Conservation (phyloP, 768 basidiomycete species). For the Sistotremastrum niveocremeum region DNA sequence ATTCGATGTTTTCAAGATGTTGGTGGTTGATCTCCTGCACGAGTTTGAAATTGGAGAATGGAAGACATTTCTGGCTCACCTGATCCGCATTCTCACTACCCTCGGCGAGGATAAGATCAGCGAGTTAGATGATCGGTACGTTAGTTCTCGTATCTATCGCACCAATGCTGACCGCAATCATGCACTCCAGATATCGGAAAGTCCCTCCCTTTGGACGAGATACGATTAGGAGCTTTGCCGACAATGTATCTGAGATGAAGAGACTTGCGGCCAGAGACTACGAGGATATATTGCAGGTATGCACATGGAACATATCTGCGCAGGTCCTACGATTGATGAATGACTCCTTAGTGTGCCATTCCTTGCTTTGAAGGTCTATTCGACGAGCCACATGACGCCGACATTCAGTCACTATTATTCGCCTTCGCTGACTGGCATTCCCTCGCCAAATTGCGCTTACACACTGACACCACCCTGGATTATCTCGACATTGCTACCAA, state of each 20-base stretch:
- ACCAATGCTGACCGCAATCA: no score
- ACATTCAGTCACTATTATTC: conserved; percentile 22
- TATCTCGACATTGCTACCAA: conserved; percentile 13
- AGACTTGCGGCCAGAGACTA: conserved; percentile 13
- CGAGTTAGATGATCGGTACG: conserved; percentile 3
- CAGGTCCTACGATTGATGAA: not conserved
- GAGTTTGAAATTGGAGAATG: conserved; percentile 22
- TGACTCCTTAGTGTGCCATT: not conserved
- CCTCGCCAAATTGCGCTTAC: conserved; percentile 26
- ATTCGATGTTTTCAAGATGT: conserved; percentile 15
- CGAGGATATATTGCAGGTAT: conserved; percentile 15
- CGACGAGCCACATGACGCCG: conserved; percentile 7
- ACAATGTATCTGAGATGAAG: conserved; percentile 14
- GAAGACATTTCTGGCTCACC: conserved; percentile 18
- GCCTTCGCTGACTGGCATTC: conserved; percentile 23
- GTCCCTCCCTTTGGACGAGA: not conserved
- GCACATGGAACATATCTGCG: not conserved
- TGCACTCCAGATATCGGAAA: not conserved
- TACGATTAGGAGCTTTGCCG: conserved; percentile 11
- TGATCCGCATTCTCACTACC: conserved; percentile 14
- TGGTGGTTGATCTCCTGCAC: conserved; percentile 19
- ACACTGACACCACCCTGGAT: conserved; percentile 20
- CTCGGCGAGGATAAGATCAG: not conserved
- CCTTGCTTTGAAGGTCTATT: conserved; percentile 14
- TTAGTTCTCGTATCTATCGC: not conserved